Evolutionary conservation across 495 filamentous ascomycete genomes (phyloP), one percentile per base, ranked within the genome.

Genomic region (Neurospora sp.): DNA sequence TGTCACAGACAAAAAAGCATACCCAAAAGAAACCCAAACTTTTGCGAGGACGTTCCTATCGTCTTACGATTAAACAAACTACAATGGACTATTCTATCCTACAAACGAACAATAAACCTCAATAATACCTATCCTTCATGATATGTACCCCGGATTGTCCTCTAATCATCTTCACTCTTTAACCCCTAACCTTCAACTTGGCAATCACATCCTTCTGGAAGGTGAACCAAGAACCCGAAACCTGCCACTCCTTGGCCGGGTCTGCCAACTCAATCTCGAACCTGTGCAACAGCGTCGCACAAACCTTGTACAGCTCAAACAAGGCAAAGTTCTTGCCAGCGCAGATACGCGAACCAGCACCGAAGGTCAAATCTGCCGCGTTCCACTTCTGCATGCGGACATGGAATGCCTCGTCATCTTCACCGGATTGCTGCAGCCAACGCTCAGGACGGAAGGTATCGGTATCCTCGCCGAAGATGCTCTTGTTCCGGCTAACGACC

Each of bases 261-360:
- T 77, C 68, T 39, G 53, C 68, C 71, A 78, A 41, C 68, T 70
- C 74, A 38, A 78, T 72, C 10, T 90, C 86, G 89, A 69, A 84
- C 78, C 61, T 83, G 80, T 68, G 69, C 71, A 91, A 82, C 70
- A 91, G 81, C 65, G 86, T 88, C 22, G 90, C 89, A 65, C 91
- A 84, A 20, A 91, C 74, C 79, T 92, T 92, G 73, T 88, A 87
- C 37, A 91, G 84, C 81, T 92, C 89, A 71, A 91, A 73, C 76
- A 88, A 78, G 44, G 83, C 85, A 69, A 92, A 83, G 73, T 91
- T 89, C 76, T 85, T 88, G 12, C 90, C 90, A 74, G 91, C 85
- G 75, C 90, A 92, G 11, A 86, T 85, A 35, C 90, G 78, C 14
- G 83, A 82, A 39, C 90, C 90, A 0, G 83, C 87, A 18, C 90